Evolutionary conservation across 177 flowering plant genomes (phyloP), one percentile per base, ranked within the genome.

Genomic region (Telopea speciosissima): DNA sequence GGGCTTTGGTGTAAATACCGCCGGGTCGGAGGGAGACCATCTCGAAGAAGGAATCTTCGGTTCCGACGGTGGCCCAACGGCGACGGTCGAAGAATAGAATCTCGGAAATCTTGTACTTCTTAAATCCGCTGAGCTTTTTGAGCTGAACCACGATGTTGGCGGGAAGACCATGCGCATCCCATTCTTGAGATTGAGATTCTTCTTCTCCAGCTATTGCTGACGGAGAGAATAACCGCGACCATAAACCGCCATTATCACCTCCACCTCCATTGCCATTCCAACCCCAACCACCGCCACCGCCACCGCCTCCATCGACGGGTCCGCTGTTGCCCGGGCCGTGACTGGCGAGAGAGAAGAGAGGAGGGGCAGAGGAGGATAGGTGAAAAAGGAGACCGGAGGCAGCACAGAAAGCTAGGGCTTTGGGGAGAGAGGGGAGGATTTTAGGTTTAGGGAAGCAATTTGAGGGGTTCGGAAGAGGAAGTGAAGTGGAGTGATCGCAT

Each of bases 1-100:
- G 88, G 0, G 91, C 76, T 69, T 88, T 96, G n/a, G 96, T 91
- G 85, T 96, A 96, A 9, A 90, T 68, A 1, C 95, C 97, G 0
- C 95, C 96, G 0, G 96, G 91, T 13, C 87, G 76, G 11, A 96
- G 72, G 0, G 98, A 84, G 0, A 96, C 96, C 98, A 96, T 96
- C 77, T 96, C 98, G 73, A 89, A 89, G 82, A 96, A 91, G 11
- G 98, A 89, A 76, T 96, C 98, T 9, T 96, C 98, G 0, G 88
- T 74, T 5, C 89, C 87, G 2, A 85, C 82, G 0, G 80, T 86
- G 0, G 73, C 26, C 64, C 82, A 0, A 2, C 86, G 64, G 1
- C 83, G 73, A 44, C 76, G 79, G 60, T 96, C 99, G 28, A 83
- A 84, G 82, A 91, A 93, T 22, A 84, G 19, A 62, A 96, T 85